Conservation (phyloP, 1,139 yeast species). For the Hyphopichia burtonii region DNA sequence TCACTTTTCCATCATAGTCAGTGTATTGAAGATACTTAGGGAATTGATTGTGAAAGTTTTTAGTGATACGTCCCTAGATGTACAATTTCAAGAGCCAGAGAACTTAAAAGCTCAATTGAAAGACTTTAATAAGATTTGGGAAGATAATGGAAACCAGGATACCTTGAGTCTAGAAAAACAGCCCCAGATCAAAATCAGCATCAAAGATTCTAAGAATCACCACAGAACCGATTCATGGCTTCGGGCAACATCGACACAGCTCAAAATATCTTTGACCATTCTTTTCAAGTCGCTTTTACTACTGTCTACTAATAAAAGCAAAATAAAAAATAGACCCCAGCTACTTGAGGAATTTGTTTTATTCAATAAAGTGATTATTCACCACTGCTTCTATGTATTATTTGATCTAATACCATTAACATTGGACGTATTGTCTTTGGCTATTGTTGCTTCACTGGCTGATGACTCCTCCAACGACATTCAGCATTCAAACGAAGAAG, state of each 20-base stretch:
- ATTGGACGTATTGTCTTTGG: conserved; percentile 29
- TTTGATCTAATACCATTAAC: conserved; percentile 32
- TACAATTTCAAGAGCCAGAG: too few species aligned
- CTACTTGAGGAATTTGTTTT: conserved; percentile 20
- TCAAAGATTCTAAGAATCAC: not conserved
- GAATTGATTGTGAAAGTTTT: conserved; percentile 25
- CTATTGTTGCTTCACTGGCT: conserved; percentile 12
- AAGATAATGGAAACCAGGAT: conserved; percentile 7
- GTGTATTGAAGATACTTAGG: conserved; percentile 21
- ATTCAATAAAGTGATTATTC: conserved; percentile 22
- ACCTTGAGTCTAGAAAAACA: conserved; percentile 4
- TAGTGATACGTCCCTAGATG: conserved; percentile 23
- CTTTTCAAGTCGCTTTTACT: conserved; percentile 26
- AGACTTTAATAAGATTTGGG: conserved; percentile 20
- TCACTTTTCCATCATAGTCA: conserved; percentile 22
- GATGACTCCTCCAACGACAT: conserved; percentile 2
- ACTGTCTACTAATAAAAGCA: conserved; percentile 12
- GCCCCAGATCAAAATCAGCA: conserved; percentile 8
- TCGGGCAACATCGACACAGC: conserved; percentile 60
- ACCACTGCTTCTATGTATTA: conserved; percentile 33
- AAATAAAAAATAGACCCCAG: conserved; percentile 22
- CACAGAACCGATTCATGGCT: conserved; percentile 64
- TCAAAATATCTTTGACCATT: conserved; percentile 44
- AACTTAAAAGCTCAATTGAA: conserved; percentile 9
- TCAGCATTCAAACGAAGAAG: conserved; percentile 7